Base-by-base conservation (phyloP, 1,139 yeast genomes). In the Kodamaea fungicola region DNA sequence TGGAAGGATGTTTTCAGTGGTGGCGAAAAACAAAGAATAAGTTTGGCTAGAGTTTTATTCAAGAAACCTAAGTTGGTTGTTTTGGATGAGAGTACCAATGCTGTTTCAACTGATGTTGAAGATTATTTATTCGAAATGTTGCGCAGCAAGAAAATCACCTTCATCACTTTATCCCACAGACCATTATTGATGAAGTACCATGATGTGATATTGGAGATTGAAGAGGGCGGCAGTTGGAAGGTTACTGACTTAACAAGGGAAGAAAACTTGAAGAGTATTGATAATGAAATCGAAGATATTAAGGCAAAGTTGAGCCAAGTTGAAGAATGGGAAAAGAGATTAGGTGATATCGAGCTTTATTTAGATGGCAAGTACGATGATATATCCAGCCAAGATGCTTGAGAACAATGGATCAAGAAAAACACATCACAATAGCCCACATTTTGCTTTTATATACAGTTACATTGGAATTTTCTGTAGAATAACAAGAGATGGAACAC, bases 1-100 rank as follows among this genome's bases (percentile, higher is more conserved):
- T 90, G 97, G 97, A 83, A 83, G 54, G 95, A 85, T 56, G 87
- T 90, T 12, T 75, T 90, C 49, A 83, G 95, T 60, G 97, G 97
- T 12, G 97, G 97, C 38, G 97, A 90, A 58, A 84, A 88, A 64
- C 97, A 90, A 66, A 78, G 96, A 53, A 76, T 89, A 57, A 82
- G 89, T 62, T 85, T 90, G 67, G 97, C 97, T 0, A 72, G 97
- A 50, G 77, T 90, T 6, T 68, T 90, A 49, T 88, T 84, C 64
- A 86, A 85, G 59, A 74, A 75, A 38, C 96, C 96, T 31, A 75
- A 76, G 55, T 85, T 86, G 60, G 92, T 90, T 2, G 79, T 90
- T 6, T 73, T 90, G 46, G 97, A 90, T 61, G 97, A 90, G 61
- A 87, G 95, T 25, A 90, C 97, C 8, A 86, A 89, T 55, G 97